Conservation (phyloP, 2,329 filamentous ascomycete genomes). For the Colletotrichum falcatum region DNA sequence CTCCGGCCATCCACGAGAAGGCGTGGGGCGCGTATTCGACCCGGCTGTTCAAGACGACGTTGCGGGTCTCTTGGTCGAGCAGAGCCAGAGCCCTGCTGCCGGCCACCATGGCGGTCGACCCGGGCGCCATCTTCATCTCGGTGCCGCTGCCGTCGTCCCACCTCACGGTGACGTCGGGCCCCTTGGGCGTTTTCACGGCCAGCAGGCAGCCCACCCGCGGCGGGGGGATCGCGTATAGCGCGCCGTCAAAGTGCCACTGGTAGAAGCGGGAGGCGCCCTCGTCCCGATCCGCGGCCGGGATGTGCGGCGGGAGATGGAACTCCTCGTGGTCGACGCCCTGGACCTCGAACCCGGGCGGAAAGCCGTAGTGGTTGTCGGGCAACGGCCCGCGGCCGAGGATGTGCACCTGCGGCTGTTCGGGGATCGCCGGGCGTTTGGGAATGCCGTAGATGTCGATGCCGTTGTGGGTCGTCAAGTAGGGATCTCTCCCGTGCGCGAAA, state of each 20-base stretch:
- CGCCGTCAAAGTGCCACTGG: slow-evolving; percentile 61
- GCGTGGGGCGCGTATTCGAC: slow-evolving; percentile 60
- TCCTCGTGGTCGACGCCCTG: slow-evolving; percentile 54
- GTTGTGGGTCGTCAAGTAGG: slow-evolving; percentile 47
- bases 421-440: slow-evolving; percentile 57
- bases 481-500: slow-evolving; percentile 53
- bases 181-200: slow-evolving; percentile 52
- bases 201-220: slow-evolving; percentile 57
- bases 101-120: slow-evolving; percentile 58
- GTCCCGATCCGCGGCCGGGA: slow-evolving; percentile 49
- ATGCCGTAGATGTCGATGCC: slow-evolving; percentile 51
- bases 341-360: slow-evolving; percentile 53
- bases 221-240: slow-evolving; percentile 55
- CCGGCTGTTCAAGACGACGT: slow-evolving; percentile 56
- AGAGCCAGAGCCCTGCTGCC: slow-evolving; percentile 55
- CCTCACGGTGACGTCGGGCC: slow-evolving; percentile 52
- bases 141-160: slow-evolving; percentile 58
- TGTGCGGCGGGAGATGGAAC: slow-evolving; percentile 55
- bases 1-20: slow-evolving; percentile 57
- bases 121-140: slow-evolving; percentile 56
- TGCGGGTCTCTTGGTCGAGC: slow-evolving; percentile 54
- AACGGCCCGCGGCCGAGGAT: slow-evolving; percentile 52
- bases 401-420: slow-evolving; percentile 52
- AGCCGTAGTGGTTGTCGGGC: slow-evolving; percentile 56
- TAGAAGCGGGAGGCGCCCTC: slow-evolving; percentile 59